phyloP scores from a whole-genome alignment of 2,329 filamentous ascomycete species.

The Mollisiaceae sp. region DNA sequence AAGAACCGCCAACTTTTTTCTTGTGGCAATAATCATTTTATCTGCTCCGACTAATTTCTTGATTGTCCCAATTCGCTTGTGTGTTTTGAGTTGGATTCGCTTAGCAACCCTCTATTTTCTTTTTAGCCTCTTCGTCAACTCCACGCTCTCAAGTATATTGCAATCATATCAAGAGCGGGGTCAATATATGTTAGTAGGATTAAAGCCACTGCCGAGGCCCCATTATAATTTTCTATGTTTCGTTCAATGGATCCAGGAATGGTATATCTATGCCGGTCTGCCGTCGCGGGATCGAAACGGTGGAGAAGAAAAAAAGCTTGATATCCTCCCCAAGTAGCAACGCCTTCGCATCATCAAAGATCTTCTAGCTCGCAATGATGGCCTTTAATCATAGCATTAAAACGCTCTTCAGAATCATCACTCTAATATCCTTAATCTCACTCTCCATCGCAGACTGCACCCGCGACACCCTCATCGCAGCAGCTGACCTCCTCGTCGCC shows the following conservation, averaged over 20 bases:
- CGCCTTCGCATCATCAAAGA: not conserved
- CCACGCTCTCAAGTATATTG: not conserved
- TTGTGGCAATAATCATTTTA: no score
- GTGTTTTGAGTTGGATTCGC: not conserved
- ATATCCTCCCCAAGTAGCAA: not conserved
- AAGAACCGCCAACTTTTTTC: no score
- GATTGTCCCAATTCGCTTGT: no score
- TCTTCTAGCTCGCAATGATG: not conserved
- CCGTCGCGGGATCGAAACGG: not conserved
- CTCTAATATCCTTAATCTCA: not conserved
- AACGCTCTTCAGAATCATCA: not conserved
- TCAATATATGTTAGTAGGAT: not conserved
- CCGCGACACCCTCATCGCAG: conserved; percentile 2
- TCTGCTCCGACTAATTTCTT: no score
- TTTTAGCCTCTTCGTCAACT: not conserved
- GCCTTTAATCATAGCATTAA: not conserved
- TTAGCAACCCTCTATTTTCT: not conserved
- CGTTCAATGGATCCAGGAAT: not conserved
- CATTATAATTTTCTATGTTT: not conserved
- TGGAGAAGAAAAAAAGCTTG: not conserved
- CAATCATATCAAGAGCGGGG: not conserved
- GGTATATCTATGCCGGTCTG: not conserved
- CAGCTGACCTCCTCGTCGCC: conserved; percentile 3
- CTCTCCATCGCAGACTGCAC: not conserved
- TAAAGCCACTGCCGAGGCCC: not conserved